Percentiles rank a stretch among this genome's conserved stretches.
Conservation (phyloP, 306 rosid genomes). For the Morella rubra region DNA sequence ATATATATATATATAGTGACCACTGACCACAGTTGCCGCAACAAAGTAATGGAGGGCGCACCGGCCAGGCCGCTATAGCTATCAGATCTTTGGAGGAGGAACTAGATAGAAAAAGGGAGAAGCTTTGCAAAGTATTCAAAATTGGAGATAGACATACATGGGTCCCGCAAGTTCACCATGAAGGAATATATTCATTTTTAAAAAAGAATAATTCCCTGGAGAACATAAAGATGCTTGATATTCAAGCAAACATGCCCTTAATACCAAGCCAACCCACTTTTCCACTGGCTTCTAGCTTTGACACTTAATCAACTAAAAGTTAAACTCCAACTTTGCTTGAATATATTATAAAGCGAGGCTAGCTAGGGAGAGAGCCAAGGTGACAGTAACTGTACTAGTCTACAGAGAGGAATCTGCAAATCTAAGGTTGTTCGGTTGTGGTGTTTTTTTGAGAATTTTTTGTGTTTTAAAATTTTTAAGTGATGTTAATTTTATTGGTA, state of each 20-base stretch:
- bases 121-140: slow-evolving; percentile 41
- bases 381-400: slow-evolving; percentile 9
- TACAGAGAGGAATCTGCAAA: slow-evolving; percentile 36
- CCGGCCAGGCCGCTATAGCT: background rate
- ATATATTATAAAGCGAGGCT: slow-evolving; percentile 48
- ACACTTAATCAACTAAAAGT: slow-evolving; percentile 47
- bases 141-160: slow-evolving; percentile 45
- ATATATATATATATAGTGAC: too few relatives aligned
- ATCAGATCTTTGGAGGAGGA: slow-evolving; percentile 12
- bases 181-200: slow-evolving; percentile 80
- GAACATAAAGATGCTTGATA: slow-evolving; percentile 87
- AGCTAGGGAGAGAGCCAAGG: slow-evolving; percentile 5
- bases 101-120: slow-evolving; percentile 34
- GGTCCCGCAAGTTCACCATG: slow-evolving; percentile 64
- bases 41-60: slow-evolving; percentile 10
- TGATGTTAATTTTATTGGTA: too few relatives aligned
- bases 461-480: too few relatives aligned
- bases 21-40: background rate
- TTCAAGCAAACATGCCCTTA: slow-evolving; percentile 92
- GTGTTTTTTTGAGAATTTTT: too few relatives aligned
- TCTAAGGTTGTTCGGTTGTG: too few relatives aligned
- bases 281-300: slow-evolving; percentile 48
- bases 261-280: slow-evolving; percentile 66
- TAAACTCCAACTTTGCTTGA: slow-evolving; percentile 56
- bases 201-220: slow-evolving; percentile 63